A percentile compares a stretch with the other conserved stretches of the same genome.
Conservation (phyloP, 2,329 filamentous ascomycete species). For the Mollisia scopiformis region DNA sequence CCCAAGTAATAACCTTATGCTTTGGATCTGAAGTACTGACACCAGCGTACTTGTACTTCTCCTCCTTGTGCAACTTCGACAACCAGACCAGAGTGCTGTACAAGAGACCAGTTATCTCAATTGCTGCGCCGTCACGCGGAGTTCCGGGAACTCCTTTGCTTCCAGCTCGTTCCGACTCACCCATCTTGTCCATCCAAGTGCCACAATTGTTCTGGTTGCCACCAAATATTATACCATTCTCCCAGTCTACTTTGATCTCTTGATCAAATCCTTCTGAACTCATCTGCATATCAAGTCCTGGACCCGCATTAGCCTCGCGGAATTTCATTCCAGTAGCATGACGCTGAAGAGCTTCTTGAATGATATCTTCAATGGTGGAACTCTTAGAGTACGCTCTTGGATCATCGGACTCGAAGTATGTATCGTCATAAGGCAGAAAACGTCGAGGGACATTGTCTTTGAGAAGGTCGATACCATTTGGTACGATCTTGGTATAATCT, state of each 20-base stretch:
- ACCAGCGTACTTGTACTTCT: conserved; percentile 72
- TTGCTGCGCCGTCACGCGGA: conserved; percentile 91
- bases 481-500: conserved; percentile 83
- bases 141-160: conserved; percentile 95
- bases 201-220: conserved; percentile 95
- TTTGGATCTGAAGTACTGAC: conserved; percentile 65
- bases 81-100: conserved; percentile 92
- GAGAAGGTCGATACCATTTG: conserved; percentile 74
- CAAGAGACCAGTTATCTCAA: conserved; percentile 91
- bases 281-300: conserved; percentile 91
- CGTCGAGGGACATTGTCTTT: conserved; percentile 78
- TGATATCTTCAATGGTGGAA: conserved; percentile 83
- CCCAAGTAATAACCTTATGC: conserved; percentile 64
- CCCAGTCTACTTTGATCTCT: conserved; percentile 89
- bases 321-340: conserved; percentile 92
- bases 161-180: conserved; percentile 88
- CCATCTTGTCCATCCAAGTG: conserved; percentile 99
- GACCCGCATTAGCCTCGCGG: conserved; percentile 91
- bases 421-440: conserved; percentile 94
- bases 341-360: conserved; percentile 90
- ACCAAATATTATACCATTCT: conserved; percentile 87
- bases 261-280: conserved; percentile 89
- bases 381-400: conserved; percentile 81
- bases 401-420: conserved; percentile 86
- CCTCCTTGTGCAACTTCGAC: conserved; percentile 64